Base-by-base conservation (phyloP, 2,329 filamentous ascomycete genomes). In the Magnaporthiopsis incrustans region DNA sequence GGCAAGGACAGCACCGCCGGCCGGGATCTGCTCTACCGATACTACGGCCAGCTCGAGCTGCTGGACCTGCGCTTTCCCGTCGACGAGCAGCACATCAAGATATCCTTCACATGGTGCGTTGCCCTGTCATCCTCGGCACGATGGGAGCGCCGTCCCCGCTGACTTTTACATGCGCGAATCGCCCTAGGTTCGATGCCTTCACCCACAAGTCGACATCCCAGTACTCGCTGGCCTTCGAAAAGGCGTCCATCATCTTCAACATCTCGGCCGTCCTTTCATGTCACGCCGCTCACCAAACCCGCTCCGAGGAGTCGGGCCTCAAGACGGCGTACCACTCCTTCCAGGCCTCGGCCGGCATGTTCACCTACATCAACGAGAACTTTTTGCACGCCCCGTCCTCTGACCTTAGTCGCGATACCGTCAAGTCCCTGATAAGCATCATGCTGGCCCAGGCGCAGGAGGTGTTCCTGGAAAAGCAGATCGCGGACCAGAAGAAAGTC, bases 321-420 rank as follows among this genome's bases (percentile, higher is more conserved):
- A 99, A 99, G 79, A 94, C 92, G 18, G 92, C 95, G 25, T 99
- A 98, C 74, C 94, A 99, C 76, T 97, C 93, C 26, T 98, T 98
- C 79, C 95, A 99, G 76, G 95, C 95, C 57, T 93, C 94, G 10
- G 95, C 95, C 12, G 95, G 95, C 79, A 99, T 99, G 95, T 99
- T 98, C 76, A 98, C 94, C 63, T 99, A 99, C 73, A 99, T 99
- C 79, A 99, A 99, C 77, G 95, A 99, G 78, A 99, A 99, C 78
- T 99, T 99, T 74, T 81, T 99, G 50, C 95, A 99, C 72, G 95
- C 95, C 1, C 95, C 96, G 0, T 97, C 93, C 11, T 93, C 91
- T n/a, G 95, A 99, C 73, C 78, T 99, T 60, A 98, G 93, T 74
- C 82, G 95, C 66, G 94, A 99, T 62, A 99, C 95, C 0, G 92